Evolutionary conservation across 179 eudicot genomes (phyloP).

Genomic region (Beta lomatogona): DNA sequence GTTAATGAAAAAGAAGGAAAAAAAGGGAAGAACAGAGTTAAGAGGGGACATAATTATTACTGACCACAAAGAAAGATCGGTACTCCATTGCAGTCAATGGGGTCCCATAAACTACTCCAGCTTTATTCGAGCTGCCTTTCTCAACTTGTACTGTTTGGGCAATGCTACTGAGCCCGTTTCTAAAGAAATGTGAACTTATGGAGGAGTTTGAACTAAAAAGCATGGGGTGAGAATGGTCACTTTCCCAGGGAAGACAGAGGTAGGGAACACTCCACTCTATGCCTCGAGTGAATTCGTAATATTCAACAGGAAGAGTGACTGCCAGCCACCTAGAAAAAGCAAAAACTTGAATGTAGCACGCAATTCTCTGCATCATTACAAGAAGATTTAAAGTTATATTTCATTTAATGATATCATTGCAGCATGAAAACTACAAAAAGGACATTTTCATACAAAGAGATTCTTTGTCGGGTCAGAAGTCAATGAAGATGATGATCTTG

Average conservation of each 20-base stretch:
- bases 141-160: slow-evolving; percentile 29
- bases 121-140: slow-evolving; percentile 34
- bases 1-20: slow-evolving; percentile 11
- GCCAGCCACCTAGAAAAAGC: slow-evolving; percentile 87
- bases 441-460: slow-evolving; percentile 59
- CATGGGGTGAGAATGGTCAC: slow-evolving; percentile 31
- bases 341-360: slow-evolving; percentile 83
- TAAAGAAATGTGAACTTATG: slow-evolving; percentile 35
- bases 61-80: slow-evolving; percentile 71
- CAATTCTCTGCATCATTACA: slow-evolving; percentile 63
- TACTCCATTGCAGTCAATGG: slow-evolving; percentile 81
- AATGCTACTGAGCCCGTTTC: slow-evolving; percentile 29
- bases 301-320: slow-evolving; percentile 72
- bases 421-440: slow-evolving; percentile 3
- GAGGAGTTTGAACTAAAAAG: slow-evolving; percentile 47
- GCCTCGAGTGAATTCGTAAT: slow-evolving; percentile 72
- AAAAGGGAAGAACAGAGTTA: not conserved
- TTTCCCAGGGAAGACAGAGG: slow-evolving; percentile 81
- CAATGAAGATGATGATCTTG: slow-evolving; percentile 53
- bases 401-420: too few relatives aligned
- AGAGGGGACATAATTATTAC: not conserved
- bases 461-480: slow-evolving; percentile 68
- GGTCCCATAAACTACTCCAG: slow-evolving; percentile 56
- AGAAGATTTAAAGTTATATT: too few relatives aligned
- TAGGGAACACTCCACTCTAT: slow-evolving; percentile 91